Conservation (phyloP, 768 basidiomycete genomes). For the Russula sp. region DNA sequence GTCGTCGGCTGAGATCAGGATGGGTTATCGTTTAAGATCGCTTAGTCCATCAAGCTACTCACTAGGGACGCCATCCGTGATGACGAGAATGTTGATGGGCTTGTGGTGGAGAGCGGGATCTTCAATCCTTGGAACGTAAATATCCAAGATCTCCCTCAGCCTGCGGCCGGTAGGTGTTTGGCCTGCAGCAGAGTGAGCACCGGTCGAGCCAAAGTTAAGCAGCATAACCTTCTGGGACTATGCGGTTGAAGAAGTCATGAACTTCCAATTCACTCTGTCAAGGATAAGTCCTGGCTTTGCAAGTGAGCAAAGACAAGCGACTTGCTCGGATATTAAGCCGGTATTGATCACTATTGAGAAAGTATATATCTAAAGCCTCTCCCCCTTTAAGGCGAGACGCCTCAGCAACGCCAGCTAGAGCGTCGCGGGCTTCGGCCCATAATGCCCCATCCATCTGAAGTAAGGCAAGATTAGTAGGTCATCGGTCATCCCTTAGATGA, state of each 20-base stretch:
- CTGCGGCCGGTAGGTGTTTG: conserved; percentile 35
- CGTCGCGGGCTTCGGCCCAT: conserved; percentile 36
- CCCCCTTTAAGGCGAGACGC: conserved; percentile 32
- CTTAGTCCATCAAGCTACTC: conserved; percentile 18
- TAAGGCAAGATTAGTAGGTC: neutral
- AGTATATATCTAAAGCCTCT: conserved; percentile 37
- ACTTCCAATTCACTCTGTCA: conserved; percentile 14
- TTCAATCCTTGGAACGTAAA: conserved; percentile 32
- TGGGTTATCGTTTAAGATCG: neutral
- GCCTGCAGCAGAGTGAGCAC: conserved; percentile 23
- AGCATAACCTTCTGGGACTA: conserved; percentile 13
- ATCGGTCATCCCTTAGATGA: neutral
- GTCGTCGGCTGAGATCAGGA: conserved; percentile 20
- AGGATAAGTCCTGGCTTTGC: neutral
- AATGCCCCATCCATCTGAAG: conserved; percentile 35
- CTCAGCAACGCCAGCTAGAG: conserved; percentile 36
- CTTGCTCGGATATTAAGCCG: conserved; percentile 24
- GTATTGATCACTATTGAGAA: conserved; percentile 30
- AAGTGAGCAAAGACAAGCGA: conserved; percentile 21
- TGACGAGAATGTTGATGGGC: conserved; percentile 32
- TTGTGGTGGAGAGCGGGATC: conserved; percentile 27
- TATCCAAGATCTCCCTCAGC: conserved; percentile 31
- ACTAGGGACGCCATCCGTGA: conserved; percentile 37
- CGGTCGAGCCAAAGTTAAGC: neutral
- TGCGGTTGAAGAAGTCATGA: conserved; percentile 4